phyloP scores from a whole-genome alignment of 2,329 filamentous ascomycete species.

The Epichloe hybrida region DNA sequence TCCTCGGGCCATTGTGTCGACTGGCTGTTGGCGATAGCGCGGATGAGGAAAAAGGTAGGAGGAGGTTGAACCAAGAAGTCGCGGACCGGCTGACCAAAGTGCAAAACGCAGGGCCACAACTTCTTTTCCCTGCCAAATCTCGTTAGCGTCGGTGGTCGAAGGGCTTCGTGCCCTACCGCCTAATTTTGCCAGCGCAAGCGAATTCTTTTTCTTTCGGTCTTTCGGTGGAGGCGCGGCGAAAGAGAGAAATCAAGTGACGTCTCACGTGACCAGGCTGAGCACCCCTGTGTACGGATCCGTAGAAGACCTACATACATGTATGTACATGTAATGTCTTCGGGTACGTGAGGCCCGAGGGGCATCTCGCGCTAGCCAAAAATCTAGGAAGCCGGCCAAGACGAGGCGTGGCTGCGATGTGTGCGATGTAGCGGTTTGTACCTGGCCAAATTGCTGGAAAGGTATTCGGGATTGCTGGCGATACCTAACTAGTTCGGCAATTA shows the following conservation, averaged over 20 bases:
- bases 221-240: neutral
- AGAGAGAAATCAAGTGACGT: slow-evolving; percentile 4
- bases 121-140: slow-evolving; percentile 12
- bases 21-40: slow-evolving; percentile 24
- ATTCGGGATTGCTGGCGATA: too few species aligned
- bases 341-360: too few species aligned
- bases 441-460: too few species aligned
- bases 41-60: slow-evolving; percentile 20
- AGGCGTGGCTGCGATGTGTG: too few species aligned
- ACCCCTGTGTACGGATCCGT: neutral
- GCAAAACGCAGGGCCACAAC: slow-evolving; percentile 17
- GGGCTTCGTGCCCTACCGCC: slow-evolving; percentile 21
- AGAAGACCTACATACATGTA: too few species aligned
- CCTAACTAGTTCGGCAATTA: too few species aligned
- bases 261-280: slow-evolving; percentile 1
- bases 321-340: too few species aligned
- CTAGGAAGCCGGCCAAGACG: too few species aligned
- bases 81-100: slow-evolving; percentile 8
- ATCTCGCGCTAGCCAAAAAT: too few species aligned
- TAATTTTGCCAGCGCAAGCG: neutral
- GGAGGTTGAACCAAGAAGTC: slow-evolving; percentile 10
- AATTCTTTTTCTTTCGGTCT: neutral
- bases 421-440: too few species aligned
- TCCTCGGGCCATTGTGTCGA: slow-evolving; percentile 51
- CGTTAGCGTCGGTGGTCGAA: slow-evolving; percentile 14